phyloP scores from a whole-genome alignment of 352 stramenopile genomes.

The Peronospora destructor region DNA sequence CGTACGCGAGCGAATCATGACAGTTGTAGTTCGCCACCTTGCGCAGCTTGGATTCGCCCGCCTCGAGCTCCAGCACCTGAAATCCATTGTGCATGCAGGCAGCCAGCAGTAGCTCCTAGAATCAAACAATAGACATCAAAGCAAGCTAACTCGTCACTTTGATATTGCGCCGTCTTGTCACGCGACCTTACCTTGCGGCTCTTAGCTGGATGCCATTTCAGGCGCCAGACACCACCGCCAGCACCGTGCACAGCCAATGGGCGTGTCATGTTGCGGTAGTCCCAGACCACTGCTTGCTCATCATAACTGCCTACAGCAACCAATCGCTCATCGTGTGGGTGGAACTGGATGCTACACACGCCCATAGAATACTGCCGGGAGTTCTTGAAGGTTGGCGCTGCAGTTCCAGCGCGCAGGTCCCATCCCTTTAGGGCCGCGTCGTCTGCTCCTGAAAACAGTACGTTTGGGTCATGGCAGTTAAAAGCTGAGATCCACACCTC shows the following conservation, averaged over 20 bases:
- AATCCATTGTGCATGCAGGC: slow-evolving; percentile 87
- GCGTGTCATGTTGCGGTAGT: slow-evolving; percentile 52
- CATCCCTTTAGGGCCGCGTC: slow-evolving; percentile 74
- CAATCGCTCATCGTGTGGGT: slow-evolving; percentile 52
- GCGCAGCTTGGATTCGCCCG: slow-evolving; percentile 11
- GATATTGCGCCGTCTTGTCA: neutral
- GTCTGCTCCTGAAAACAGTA: slow-evolving; percentile 76
- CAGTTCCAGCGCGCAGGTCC: slow-evolving; percentile 41
- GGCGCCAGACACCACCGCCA: slow-evolving; percentile 71
- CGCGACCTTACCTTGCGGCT: slow-evolving; percentile 36
- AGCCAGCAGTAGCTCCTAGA: slow-evolving; percentile 59
- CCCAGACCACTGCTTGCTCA: slow-evolving; percentile 72
- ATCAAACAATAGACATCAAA: slow-evolving; percentile 1
- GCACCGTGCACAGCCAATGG: slow-evolving; percentile 41
- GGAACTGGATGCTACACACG: slow-evolving; percentile 82
- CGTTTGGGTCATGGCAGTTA: slow-evolving; percentile 65
- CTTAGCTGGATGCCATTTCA: slow-evolving; percentile 71
- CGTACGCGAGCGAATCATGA: slow-evolving; percentile 78
- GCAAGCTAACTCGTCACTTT: slow-evolving; percentile 4
- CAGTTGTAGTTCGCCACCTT: slow-evolving; percentile 37
- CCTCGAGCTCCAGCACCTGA: slow-evolving; percentile 42
- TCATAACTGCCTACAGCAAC: slow-evolving; percentile 83
- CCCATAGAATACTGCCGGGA: slow-evolving; percentile 65
- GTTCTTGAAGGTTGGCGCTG: slow-evolving; percentile 50
- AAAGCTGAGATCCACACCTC: slow-evolving; percentile 82